These are phyloP conservation scores for Apophysomyces sp. DNA, from an alignment of 371 early-diverging fungal genomes.

Conservation along the genomic window DNA sequence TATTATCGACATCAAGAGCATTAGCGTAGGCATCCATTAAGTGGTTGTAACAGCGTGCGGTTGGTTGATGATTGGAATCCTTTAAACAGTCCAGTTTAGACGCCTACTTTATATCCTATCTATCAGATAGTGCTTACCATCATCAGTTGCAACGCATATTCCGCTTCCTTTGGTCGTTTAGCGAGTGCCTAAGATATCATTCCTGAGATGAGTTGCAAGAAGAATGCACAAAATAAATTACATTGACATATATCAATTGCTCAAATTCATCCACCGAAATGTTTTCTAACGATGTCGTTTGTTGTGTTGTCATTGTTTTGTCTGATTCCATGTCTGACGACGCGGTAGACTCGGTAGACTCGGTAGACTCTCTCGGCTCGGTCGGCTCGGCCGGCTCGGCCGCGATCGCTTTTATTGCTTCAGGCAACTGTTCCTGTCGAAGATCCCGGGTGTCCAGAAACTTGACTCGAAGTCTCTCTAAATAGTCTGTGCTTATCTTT, in stretches of 20 bases:
- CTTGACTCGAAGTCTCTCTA: slow-evolving; percentile 40
- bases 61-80: slow-evolving; percentile 62
- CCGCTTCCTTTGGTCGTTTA: slow-evolving; percentile 66
- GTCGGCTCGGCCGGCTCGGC: neutral
- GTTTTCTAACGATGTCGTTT: neutral
- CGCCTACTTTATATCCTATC: neutral
- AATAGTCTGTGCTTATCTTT: slow-evolving; percentile 48
- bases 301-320: neutral
- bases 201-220: neutral
- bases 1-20: slow-evolving; percentile 59
- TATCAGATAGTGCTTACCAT: too few relatives aligned
- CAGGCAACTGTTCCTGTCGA: neutral
- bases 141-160: slow-evolving; percentile 71
- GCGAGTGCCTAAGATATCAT: slow-evolving; percentile 46
- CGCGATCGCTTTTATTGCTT: neutral
- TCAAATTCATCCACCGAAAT: slow-evolving; percentile 42
- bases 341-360: neutral
- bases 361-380: too few relatives aligned
- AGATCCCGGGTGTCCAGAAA: slow-evolving; percentile 42
- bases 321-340: neutral
- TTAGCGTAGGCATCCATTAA: slow-evolving; percentile 83
- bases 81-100: slow-evolving; percentile 2
- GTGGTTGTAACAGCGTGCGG: slow-evolving; percentile 66
- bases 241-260: slow-evolving; percentile 73
- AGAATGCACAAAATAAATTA: neutral